These are phyloP conservation scores for Sclerotinia subarctica DNA, from an alignment of 2,329 filamentous ascomycete species.

Conservation along the genomic window DNA sequence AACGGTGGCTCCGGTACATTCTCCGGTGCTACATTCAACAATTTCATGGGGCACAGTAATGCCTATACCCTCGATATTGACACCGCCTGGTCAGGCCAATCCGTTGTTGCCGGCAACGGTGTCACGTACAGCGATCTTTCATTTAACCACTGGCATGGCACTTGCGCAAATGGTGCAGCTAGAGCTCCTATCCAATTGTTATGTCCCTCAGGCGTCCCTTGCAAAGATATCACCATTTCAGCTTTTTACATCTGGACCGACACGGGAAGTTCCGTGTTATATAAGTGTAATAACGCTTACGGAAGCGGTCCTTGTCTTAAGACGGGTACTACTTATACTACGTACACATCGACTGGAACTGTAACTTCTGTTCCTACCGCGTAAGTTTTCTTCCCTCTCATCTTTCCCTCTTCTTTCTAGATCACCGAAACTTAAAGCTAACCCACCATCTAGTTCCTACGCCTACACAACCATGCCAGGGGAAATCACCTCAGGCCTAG, in stretches of 20 bases:
- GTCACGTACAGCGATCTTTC: constrained; percentile 51
- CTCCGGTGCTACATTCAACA: constrained; percentile 49
- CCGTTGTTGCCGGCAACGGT: constrained; percentile 45
- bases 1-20: constrained; percentile 55
- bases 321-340: constrained; percentile 21
- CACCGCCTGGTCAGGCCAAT: constrained; percentile 50
- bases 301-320: constrained; percentile 48
- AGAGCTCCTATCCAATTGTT: constrained; percentile 53
- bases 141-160: constrained; percentile 56
- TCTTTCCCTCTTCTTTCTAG: neutral
- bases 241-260: constrained; percentile 55
- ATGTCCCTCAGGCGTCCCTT: constrained; percentile 51
- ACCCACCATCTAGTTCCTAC: constrained; percentile 21
- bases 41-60: constrained; percentile 58
- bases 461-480: constrained; percentile 30
- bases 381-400: constrained; percentile 16
- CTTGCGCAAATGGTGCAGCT: constrained; percentile 40
- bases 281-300: constrained; percentile 50
- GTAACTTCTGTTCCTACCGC: constrained; percentile 21
- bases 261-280: constrained; percentile 41
- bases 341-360: constrained; percentile 21
- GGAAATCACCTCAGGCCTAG: constrained; percentile 27
- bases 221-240: constrained; percentile 49
- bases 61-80: constrained; percentile 57
- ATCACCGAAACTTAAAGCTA: neutral